Percentiles rank a stretch among this genome's conserved stretches.
These are phyloP conservation scores for Saussurea involucrata DNA, from an alignment of 129 eudicot genomes.

Conservation along the genomic window DNA sequence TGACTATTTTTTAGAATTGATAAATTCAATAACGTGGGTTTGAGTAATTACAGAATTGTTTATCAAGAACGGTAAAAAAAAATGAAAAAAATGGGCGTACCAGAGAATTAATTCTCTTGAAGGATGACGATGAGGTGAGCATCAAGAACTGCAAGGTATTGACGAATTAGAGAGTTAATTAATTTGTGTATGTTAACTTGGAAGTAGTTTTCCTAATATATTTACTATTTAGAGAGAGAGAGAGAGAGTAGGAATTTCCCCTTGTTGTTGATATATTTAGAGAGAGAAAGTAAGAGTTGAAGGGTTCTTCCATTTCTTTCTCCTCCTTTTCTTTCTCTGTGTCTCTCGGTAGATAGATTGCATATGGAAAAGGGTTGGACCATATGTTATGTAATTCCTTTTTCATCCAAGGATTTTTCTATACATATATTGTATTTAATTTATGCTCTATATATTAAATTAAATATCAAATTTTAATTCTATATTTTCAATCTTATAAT, in stretches of 20 bases:
- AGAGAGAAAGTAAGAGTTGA: conserved; percentile 1
- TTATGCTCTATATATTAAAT: no score
- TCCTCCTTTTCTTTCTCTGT: conserved; percentile 21
- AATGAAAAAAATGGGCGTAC: conserved; percentile 7
- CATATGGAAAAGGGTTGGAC: conserved; percentile 23
- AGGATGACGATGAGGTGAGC: conserved; percentile 34
- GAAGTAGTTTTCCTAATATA: background rate
- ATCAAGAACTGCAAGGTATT: conserved; percentile 29
- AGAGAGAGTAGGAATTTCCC: conserved; percentile 8
- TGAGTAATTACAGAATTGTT: background rate
- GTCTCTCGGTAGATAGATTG: conserved; percentile 15
- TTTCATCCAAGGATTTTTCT: background rate
- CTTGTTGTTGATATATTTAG: background rate
- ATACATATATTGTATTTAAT: no score
- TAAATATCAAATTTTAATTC: no score
- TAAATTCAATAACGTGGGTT: background rate
- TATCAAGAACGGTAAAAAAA: background rate
- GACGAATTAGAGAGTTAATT: background rate
- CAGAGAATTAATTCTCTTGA: conserved; percentile 39
- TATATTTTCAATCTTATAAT: no score
- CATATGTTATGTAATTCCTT: conserved; percentile 3
- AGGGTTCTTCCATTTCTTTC: conserved; percentile 19
- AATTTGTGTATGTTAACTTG: background rate
- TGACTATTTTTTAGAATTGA: background rate
- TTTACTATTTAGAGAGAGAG: conserved; percentile 18